Conservation (phyloP, 495 filamentous ascomycete genomes). For the Xylaria telfairii region DNA sequence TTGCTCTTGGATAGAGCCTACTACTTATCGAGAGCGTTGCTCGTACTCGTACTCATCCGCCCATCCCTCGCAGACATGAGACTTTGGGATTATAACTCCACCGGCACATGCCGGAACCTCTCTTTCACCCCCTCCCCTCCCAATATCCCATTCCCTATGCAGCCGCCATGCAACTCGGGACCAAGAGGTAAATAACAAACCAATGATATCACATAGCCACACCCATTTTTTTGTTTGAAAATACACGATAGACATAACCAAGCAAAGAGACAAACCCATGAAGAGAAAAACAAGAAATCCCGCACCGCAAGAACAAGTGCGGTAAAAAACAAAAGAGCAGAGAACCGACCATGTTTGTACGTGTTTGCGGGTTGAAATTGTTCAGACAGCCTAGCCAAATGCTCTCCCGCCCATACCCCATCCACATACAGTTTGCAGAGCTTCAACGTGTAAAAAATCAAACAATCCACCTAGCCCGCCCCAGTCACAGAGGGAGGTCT, state of each 20-base stretch:
- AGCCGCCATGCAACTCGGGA: slow-evolving; percentile 30
- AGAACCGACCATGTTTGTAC: slow-evolving; percentile 24
- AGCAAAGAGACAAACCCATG: not conserved
- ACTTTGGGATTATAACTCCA: slow-evolving; percentile 12
- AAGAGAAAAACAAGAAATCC: slow-evolving; percentile 10
- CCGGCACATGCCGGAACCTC: not conserved
- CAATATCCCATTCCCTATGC: slow-evolving; percentile 10
- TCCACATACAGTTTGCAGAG: slow-evolving; percentile 13
- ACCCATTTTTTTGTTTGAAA: slow-evolving; percentile 18
- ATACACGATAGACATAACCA: slow-evolving; percentile 16
- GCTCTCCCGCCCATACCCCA: slow-evolving; percentile 3
- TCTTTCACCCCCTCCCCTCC: not conserved
- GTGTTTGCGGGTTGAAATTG: slow-evolving; percentile 17
- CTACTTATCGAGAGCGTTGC: not conserved
- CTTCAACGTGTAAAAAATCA: not conserved
- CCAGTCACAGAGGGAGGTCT: not conserved
- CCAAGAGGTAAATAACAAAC: slow-evolving; percentile 4
- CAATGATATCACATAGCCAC: slow-evolving; percentile 21
- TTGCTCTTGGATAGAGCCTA: slow-evolving; percentile 15
- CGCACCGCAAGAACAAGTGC: not conserved
- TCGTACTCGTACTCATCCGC: not conserved
- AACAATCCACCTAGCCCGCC: not conserved
- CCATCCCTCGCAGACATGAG: slow-evolving; percentile 3
- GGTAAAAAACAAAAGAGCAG: slow-evolving; percentile 22
- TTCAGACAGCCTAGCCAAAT: slow-evolving; percentile 26